Evolutionary conservation across 163 green algal genomes (phyloP).

Genomic region (Botryococcus braunii): DNA sequence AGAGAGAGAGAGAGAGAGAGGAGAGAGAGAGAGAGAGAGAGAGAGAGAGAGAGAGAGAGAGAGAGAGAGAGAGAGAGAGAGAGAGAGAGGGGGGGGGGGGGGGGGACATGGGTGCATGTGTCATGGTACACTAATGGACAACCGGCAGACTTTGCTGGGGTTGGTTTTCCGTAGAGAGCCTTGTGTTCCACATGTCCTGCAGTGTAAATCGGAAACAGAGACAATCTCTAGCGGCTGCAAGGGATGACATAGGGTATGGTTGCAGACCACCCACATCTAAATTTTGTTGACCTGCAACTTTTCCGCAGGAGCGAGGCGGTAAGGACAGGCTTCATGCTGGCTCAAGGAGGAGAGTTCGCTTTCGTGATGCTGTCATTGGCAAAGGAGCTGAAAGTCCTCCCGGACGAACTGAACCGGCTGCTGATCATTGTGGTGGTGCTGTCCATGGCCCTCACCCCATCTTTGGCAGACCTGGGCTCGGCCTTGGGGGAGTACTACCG

Average conservation of each 20-base stretch:
- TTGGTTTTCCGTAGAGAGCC: too few relatives aligned
- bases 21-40: too few relatives aligned
- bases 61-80: too few relatives aligned
- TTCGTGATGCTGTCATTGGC: constrained; percentile 93
- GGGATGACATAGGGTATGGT: too few relatives aligned
- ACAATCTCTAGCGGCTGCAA: too few relatives aligned
- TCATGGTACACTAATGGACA: neutral
- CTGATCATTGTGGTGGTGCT: constrained; percentile 82
- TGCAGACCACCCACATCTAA: too few relatives aligned
- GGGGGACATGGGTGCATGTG: neutral
- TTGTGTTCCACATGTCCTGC: too few relatives aligned
- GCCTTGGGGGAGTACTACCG: constrained; percentile 25
- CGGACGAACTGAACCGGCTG: constrained; percentile 78
- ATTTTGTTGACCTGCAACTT: neutral
- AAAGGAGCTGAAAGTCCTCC: constrained; percentile 78
- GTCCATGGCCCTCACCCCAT: constrained; percentile 89
- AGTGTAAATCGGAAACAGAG: too few relatives aligned
- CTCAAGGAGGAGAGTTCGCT: constrained; percentile 90
- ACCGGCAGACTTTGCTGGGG: too few relatives aligned
- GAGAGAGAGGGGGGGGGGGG: too few relatives aligned
- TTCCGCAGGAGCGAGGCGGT: constrained; percentile 58
- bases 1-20: too few relatives aligned
- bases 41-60: too few relatives aligned
- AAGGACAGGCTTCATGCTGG: constrained; percentile 79
- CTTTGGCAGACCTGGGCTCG: constrained; percentile 65